Evolutionary conservation across 805 yeast genomes (phyloP).

Genomic region (Starmerella cellae): DNA sequence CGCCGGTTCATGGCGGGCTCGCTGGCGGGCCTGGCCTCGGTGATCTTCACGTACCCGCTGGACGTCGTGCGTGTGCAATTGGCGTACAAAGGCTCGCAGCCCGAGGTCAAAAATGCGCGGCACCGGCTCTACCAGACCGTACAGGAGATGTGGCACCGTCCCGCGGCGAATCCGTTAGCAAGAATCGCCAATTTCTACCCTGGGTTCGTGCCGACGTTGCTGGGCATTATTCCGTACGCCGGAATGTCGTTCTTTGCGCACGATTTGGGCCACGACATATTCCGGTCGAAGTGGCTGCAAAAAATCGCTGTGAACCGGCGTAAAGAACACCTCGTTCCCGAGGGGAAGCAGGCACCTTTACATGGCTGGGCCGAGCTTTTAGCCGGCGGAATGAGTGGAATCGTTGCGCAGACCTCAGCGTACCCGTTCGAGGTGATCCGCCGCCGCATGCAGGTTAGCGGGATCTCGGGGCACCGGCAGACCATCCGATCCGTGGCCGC

Average conservation of each 20-base stretch:
- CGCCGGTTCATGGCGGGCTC: slow-evolving; percentile 82
- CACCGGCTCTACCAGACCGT: slow-evolving; percentile 23
- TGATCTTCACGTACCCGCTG: slow-evolving; percentile 79
- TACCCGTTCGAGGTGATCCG: slow-evolving; percentile 93
- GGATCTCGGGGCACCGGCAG: slow-evolving; percentile 27
- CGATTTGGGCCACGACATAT: slow-evolving; percentile 75
- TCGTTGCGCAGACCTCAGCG: slow-evolving; percentile 89
- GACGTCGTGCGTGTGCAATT: slow-evolving; percentile 81
- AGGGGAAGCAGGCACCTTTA: slow-evolving; percentile 37
- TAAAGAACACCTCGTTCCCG: not conserved
- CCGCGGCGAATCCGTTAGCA: not conserved
- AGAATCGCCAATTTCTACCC: slow-evolving; percentile 59
- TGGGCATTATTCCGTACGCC: slow-evolving; percentile 96
- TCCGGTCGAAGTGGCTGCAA: slow-evolving; percentile 48
- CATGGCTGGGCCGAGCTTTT: slow-evolving; percentile 81
- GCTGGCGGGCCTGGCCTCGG: slow-evolving; percentile 75
- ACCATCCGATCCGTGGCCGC: slow-evolving; percentile 28
- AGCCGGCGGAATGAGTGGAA: slow-evolving; percentile 95
- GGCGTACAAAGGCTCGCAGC: slow-evolving; percentile 46
- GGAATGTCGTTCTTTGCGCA: slow-evolving; percentile 95
- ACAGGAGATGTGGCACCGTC: slow-evolving; percentile 24
- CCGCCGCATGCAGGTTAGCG: slow-evolving; percentile 81
- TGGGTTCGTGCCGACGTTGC: slow-evolving; percentile 84
- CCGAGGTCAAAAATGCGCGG: slow-evolving; percentile 30
- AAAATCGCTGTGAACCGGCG: slow-evolving; percentile 30